phyloP scores from a whole-genome alignment of 202 grass and related monocot genomes.

The Zizania palustris region DNA sequence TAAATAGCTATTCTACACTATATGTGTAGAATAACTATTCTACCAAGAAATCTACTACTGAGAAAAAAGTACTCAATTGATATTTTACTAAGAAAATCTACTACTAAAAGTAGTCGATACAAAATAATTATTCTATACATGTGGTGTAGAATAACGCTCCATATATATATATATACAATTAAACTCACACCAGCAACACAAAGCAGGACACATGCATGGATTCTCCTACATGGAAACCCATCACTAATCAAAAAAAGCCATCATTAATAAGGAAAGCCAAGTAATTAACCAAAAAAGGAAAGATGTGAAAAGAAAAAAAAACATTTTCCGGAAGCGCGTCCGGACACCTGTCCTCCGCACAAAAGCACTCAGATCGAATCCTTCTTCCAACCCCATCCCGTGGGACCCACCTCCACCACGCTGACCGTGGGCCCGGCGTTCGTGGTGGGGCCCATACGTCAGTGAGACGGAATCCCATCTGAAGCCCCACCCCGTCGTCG shows the following conservation, averaged over 20 bases:
- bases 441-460: background rate
- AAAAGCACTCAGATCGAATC: conserved; percentile 27
- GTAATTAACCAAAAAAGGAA: background rate
- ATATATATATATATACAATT: too few relatives aligned
- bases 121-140: too few relatives aligned
- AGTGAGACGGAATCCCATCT: background rate
- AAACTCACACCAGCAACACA: background rate
- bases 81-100: too few relatives aligned
- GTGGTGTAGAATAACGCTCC: too few relatives aligned
- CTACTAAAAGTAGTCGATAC: too few relatives aligned
- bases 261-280: background rate
- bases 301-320: background rate
- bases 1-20: too few relatives aligned
- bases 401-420: background rate
- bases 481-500: background rate
- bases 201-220: background rate
- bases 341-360: conserved; percentile 9
- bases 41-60: too few relatives aligned
- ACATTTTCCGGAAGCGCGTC: conserved; percentile 35
- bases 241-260: background rate
- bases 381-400: background rate
- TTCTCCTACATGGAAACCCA: background rate
- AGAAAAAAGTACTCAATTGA: too few relatives aligned
- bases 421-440: background rate
- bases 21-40: too few relatives aligned